Evolutionary conservation across 805 yeast genomes (phyloP), one percentile per base, ranked within the genome.

Genomic region (Priceomyces fermenticarens): DNA sequence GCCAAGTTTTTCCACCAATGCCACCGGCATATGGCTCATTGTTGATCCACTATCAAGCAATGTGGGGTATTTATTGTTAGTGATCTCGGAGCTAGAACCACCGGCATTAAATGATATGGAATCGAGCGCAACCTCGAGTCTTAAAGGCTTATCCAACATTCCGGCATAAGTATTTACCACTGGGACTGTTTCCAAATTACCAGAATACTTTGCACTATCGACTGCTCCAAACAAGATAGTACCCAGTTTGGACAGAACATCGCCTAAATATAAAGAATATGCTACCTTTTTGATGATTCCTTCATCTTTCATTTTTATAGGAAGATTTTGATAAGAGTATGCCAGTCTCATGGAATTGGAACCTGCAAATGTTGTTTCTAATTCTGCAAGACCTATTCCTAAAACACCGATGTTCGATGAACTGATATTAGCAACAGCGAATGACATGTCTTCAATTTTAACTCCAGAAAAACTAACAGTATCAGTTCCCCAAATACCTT

Each of bases 381-480:
- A 70, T 10, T 80, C 85, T 4, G 77, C 63, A 38, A 85, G 68
- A 9, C 93, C 91, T 46, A 86, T 78, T 20, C 90, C 89, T 32
- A 86, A 61, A 17, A 87, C 91, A 41, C 95, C 91, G 43, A 74
- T 63, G 7, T 78, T 59, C 3, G 90, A 80, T 45, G 80, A 78
- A 2, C 88, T 77, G 28, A 61, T 58, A 54, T 79, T 78, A 2
- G 86, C 95, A 16, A 88, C 79, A 1, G 95, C 97, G 58, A 89
- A 75, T 4, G 88, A 78, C 25, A 85, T 63, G 41, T 69, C 64
- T 0, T 66, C 45, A 10, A 86, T 65, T 2, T 69, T 60, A 10
- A 72, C 59, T 36, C 70, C 77, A 35, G 81, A 79, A 40, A 86
- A 51, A 2, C 51, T 45, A 3, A 89, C 70, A 30, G 67, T 63